phyloP scores from a whole-genome alignment of 2,329 filamentous ascomycete genomes.

The Pseudophaeomoniella oleicola region DNA sequence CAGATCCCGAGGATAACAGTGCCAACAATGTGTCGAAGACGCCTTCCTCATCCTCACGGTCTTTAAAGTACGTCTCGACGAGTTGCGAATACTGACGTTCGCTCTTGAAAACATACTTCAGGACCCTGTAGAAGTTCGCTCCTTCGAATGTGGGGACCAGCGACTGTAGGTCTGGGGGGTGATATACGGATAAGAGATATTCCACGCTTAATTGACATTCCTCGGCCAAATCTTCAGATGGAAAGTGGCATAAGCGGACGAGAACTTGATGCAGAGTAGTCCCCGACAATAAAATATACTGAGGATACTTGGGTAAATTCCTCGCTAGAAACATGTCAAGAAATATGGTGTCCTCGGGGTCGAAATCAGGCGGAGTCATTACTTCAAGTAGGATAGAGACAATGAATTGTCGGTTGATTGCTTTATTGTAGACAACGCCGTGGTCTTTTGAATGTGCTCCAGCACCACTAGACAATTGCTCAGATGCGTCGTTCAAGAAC shows the following conservation, averaged over 20 bases:
- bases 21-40: slow-evolving; percentile 60
- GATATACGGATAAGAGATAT: slow-evolving; percentile 85
- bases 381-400: slow-evolving; percentile 82
- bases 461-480: slow-evolving; percentile 47
- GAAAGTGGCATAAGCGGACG: slow-evolving; percentile 69
- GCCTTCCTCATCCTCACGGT: slow-evolving; percentile 57
- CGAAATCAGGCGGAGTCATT: slow-evolving; percentile 67
- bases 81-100: slow-evolving; percentile 70
- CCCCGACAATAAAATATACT: slow-evolving; percentile 83
- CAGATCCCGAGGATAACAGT: slow-evolving; percentile 11
- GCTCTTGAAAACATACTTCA: slow-evolving; percentile 73
- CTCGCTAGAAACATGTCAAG: slow-evolving; percentile 97
- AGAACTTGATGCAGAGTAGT: slow-evolving; percentile 72
- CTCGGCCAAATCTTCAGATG: slow-evolving; percentile 64
- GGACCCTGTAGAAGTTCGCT: slow-evolving; percentile 76
- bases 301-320: slow-evolving; percentile 90
- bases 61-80: slow-evolving; percentile 70
- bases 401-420: slow-evolving; percentile 81
- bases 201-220: slow-evolving; percentile 96
- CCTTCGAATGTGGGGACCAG: slow-evolving; percentile 65
- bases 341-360: slow-evolving; percentile 72
- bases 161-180: slow-evolving; percentile 63
- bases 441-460: slow-evolving; percentile 35
- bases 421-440: slow-evolving; percentile 30
- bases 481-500: slow-evolving; percentile 71